Base-by-base conservation (phyloP, 352 stramenopile species). In the Globisporangium megalacanthum region DNA sequence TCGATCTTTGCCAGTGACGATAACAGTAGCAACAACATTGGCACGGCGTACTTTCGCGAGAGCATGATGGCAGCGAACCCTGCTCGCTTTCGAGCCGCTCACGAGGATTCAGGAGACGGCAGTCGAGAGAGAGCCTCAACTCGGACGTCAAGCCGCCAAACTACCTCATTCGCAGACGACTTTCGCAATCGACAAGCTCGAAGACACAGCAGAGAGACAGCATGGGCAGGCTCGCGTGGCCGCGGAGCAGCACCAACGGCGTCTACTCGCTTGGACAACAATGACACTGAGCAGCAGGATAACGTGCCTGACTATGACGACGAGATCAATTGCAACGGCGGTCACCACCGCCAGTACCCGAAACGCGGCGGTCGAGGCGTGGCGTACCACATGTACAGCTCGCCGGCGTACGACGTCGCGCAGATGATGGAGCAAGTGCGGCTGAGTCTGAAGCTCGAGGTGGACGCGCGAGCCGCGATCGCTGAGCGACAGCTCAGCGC, bases 401-500 rank as follows among this genome's bases (percentile, higher is more conserved):
- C 76, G n/a, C 80, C 75, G 49, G 82, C 75, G 29, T 92, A 92
- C 65, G 77, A 94, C 60, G 65, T 92, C 36, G 75, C 81, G 19
- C 78, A 88, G 49, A 89, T 94, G 81, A 94, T 92, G 77, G 83
- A 94, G 61, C 81, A 90, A 59, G 72, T 94, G 17, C 79, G 81
- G 6, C 60, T 89, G 20, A 94, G 83, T 57, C 68, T 94, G 50
- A 91, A 94, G 48, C 66, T 92, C 42, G 83, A 94, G 68, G 78
- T 94, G 35, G 83, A 92, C 52, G 81, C 80, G 20, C 78, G 80
- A 8, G 82, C 80, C 6, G 82, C 77, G 17, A 88, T 91, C 52
- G 79, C 79, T 0, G 82, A 92, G 67, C 76, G 84, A 1, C 82
- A 94, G 62, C 54, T 94, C n/a, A 89, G 79, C 36, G 77, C 75